Evolutionary conservation across 306 rosid genomes (phyloP), one percentile per base, ranked within the genome.

Genomic region (Alnus glutinosa): DNA sequence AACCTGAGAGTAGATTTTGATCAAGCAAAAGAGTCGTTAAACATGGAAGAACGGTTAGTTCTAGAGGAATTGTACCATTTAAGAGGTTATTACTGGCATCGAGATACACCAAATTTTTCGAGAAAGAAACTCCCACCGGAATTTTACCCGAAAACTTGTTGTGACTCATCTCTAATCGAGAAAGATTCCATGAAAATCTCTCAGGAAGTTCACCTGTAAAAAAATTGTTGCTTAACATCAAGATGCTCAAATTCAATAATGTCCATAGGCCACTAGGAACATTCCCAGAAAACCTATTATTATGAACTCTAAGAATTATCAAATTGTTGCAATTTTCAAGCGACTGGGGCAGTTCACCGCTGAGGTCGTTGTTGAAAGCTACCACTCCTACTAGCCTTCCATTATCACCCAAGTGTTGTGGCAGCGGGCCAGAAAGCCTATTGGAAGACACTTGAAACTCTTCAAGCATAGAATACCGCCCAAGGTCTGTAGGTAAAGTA

Each of bases 241-340:
- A 70, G 34, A 0, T 3, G 34, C 57, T 19, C 85, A 91, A 48
- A 46, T 82, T 90, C 37, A n/a, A 19, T 44, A 79, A 28, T 42
- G 80, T 89, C 98, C 97, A 93, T 75, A 93, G 64, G 19, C 93
- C 93, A 32, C 69, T 76, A n/a, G 94, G 98, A 79, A 90, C 76
- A 49, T 64, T 47, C 55, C 98, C 97, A 19, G 87, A 88, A 50
- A 91, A 75, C 48, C 55, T 75, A 67, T 93, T 93, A 0, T 51
- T 71, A 4, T 30, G n/a, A 74, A 90, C 79, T n/a, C 34, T 79
- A 28, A 91, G 51, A 1, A 46, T 34, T 1, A 5, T 0, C 69
- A 93, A 72, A 76, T 79, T 77, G 5, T 66, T 71, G 58, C 98
- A 93, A 48, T 75, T 91, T 73, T 89, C 92, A 12, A 93, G 88